Conservation (phyloP, 1,139 yeast species). For the Kodamaea sp. region DNA sequence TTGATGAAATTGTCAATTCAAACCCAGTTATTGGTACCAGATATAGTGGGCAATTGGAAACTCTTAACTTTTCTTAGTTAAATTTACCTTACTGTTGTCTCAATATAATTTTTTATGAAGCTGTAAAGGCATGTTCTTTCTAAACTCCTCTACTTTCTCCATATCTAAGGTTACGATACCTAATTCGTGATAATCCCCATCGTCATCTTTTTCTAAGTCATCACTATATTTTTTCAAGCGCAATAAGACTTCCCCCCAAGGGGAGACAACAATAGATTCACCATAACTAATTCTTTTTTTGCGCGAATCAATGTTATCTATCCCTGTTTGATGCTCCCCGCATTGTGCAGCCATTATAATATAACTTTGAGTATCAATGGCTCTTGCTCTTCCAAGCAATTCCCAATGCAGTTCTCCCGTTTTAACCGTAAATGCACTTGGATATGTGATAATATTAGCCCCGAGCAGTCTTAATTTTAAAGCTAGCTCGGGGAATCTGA, state of each 20-base stretch:
- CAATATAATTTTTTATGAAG: constrained; percentile 43
- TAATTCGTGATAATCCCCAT: constrained; percentile 53
- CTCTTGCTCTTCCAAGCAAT: constrained; percentile 71
- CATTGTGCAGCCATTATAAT: constrained; percentile 91
- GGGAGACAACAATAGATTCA: constrained; percentile 79
- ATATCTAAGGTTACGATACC: constrained; percentile 70
- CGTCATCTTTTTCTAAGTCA: constrained; percentile 34
- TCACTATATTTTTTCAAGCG: constrained; percentile 41
- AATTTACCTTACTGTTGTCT: not conserved
- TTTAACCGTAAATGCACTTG: constrained; percentile 87
- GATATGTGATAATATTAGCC: constrained; percentile 75
- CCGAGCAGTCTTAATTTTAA: constrained; percentile 62
- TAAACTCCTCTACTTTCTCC: constrained; percentile 42
- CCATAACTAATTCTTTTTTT: constrained; percentile 65
- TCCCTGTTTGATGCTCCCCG: constrained; percentile 61
- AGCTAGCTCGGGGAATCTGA: constrained; percentile 84
- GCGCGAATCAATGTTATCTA: constrained; percentile 32
- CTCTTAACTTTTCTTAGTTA: too few relatives aligned
- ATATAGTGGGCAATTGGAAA: constrained; percentile 23
- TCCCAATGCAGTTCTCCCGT: constrained; percentile 95
- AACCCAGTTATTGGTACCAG: constrained; percentile 49
- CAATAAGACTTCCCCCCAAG: constrained; percentile 82
- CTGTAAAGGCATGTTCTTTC: constrained; percentile 72
- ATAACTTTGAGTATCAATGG: constrained; percentile 82
- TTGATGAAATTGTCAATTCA: constrained; percentile 40